Evolutionary conservation across 345 rosid genomes (phyloP), one percentile per base, ranked within the genome.

Genomic region (Populus euphratica): DNA sequence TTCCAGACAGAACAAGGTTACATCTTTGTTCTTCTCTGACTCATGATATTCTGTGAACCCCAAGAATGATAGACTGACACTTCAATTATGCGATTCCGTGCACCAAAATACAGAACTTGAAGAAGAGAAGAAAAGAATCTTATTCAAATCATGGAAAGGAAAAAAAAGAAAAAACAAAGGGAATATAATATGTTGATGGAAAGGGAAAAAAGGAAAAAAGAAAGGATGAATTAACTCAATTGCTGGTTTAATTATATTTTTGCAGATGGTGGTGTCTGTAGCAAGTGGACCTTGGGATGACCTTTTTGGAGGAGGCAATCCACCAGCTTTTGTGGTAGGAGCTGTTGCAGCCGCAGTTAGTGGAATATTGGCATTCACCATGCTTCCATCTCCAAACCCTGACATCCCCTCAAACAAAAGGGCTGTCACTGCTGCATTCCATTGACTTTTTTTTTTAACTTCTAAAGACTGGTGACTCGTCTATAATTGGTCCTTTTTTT

Each of bases 261-360:
- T 59, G 56, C 80, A 94, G 97, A 93, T 94, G 91, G 0, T 94
- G 23, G 87, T 94, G 49, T 91, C 99, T 1, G 75, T 89, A 10
- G 83, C 84, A 18, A 86, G 89, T 11, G 99, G 99, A 67, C 93
- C 91, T 18, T 84, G 90, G 69, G 99, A 94, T 56, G 86, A 86
- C 39, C 35, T 90, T 20, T 91, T 89, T 49, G 95, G 98, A 71
- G 98, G 98, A 0, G 98, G 98, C 20, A 94, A 94, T 82, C 31
- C 85, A 59, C 98, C 98, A 18, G 97, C 97, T 2, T 93, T 93
- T 72, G 81, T 86, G 21, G 79, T 82, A 25, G 98, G 96, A 65
- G 98, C 91, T 0, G 76, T 93, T 0, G 90, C 95, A 0, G 98
- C 98, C 0, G 86, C 91, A 1, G 83, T 68, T 0, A 93, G 98